Conservation (phyloP, 2,329 filamentous ascomycete genomes). For the Bipolaris victoriae region DNA sequence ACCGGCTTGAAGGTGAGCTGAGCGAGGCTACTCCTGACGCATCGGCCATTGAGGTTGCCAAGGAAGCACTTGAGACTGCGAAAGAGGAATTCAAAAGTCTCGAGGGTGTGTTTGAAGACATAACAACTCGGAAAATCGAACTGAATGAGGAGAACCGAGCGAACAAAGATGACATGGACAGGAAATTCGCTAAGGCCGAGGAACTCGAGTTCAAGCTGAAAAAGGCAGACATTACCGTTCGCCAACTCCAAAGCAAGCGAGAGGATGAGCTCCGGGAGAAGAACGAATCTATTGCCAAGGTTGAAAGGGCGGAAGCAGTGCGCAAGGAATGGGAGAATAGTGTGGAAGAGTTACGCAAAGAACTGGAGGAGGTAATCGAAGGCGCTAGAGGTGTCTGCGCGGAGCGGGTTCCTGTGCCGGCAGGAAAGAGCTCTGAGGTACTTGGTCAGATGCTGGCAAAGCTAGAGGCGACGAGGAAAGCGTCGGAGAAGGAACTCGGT, state of each 20-base stretch:
- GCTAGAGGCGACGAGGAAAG: constrained; percentile 36
- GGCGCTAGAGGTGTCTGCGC: constrained; percentile 28
- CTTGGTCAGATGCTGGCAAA: constrained; percentile 41
- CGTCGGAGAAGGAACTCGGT: constrained; percentile 41
- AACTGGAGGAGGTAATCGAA: constrained; percentile 36
- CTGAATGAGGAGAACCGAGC: constrained; percentile 46
- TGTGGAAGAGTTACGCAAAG: constrained; percentile 24
- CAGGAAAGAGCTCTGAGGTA: constrained; percentile 39
- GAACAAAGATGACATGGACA: constrained; percentile 43
- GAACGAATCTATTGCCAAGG: constrained; percentile 48
- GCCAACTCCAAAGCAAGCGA: constrained; percentile 40
- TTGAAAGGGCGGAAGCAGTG: constrained; percentile 43
- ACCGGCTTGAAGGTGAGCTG: constrained; percentile 70
- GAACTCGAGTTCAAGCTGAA: constrained; percentile 27
- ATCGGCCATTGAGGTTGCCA: constrained; percentile 54
- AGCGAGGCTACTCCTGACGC: constrained; percentile 67
- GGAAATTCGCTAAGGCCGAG: constrained; percentile 28
- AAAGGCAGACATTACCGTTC: constrained; percentile 40
- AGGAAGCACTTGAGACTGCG: constrained; percentile 62
- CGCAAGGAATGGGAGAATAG: constrained; percentile 35
- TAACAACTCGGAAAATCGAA: constrained; percentile 52
- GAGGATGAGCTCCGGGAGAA: constrained; percentile 49
- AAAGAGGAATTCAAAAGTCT: constrained; percentile 51
- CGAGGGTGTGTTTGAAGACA: constrained; percentile 57
- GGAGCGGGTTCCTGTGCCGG: constrained; percentile 38